Conservation (phyloP, 1,284 basidiomycete genomes). For the Athelia psychrophila region DNA sequence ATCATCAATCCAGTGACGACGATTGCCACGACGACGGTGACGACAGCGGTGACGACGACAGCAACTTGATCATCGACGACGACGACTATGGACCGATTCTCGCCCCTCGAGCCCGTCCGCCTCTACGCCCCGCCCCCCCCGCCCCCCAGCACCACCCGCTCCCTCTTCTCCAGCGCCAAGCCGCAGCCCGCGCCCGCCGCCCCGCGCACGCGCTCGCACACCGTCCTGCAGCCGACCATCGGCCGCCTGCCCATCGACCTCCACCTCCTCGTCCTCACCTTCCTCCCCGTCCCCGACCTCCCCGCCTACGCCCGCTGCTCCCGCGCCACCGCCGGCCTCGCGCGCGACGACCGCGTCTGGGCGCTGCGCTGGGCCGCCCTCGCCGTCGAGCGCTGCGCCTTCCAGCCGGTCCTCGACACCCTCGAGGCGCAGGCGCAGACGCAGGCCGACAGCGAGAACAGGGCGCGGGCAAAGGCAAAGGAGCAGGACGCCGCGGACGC, state of each 20-base stretch:
- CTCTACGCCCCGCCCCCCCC: constrained; percentile 46
- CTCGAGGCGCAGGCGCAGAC: constrained; percentile 46
- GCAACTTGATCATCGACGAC: no score
- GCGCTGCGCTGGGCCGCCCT: constrained; percentile 65
- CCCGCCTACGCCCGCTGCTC: constrained; percentile 70
- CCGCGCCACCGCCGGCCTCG: constrained; percentile 62
- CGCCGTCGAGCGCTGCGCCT: constrained; percentile 42
- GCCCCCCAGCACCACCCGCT: neutral
- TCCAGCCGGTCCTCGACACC: constrained; percentile 55
- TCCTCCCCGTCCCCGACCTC: constrained; percentile 77
- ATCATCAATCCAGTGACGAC: no score
- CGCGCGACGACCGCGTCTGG: constrained; percentile 75
- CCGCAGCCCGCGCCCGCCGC: constrained; percentile 16
- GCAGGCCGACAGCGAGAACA: constrained; percentile 49
- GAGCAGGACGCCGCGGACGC: constrained; percentile 38
- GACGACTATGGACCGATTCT: constrained; percentile 70
- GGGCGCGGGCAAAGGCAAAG: no score
- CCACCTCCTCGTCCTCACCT: constrained; percentile 68
- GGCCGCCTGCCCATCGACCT: constrained; percentile 79
- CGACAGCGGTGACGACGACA: no score
- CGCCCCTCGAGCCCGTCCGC: constrained; percentile 70
- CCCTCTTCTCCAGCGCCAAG: constrained; percentile 8
- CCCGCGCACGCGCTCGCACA: constrained; percentile 16
- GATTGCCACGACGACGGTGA: no score
- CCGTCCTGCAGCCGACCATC: constrained; percentile 37